Percentiles rank a stretch among this genome's conserved stretches.
Conservation (phyloP, 106 monocot genomes). For the Chionographis japonica region DNA sequence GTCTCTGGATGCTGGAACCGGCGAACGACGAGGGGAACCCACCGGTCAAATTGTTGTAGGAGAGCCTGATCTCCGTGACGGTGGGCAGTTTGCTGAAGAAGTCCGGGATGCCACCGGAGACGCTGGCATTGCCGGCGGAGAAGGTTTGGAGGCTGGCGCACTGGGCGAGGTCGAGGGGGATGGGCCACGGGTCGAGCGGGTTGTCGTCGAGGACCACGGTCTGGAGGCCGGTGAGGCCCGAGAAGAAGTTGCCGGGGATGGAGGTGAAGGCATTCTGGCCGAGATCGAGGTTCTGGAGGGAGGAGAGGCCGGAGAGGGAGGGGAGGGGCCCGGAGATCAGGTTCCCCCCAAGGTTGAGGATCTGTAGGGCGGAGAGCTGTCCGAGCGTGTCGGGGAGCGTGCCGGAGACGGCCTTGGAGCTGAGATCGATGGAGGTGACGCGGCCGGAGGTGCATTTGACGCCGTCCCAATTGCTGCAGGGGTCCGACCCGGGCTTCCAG, state of each 20-base stretch:
- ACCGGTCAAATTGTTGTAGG: conserved; percentile 65
- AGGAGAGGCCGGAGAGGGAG: conserved; percentile 35
- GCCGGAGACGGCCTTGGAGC: conserved; percentile 21
- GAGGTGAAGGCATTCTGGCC: conserved; percentile 53
- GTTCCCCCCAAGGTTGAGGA: conserved; percentile 57
- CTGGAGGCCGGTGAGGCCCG: conserved; percentile 46
- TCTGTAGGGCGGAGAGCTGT: conserved; percentile 34
- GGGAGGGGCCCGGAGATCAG: conserved; percentile 50
- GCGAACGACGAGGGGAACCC: conserved; percentile 36
- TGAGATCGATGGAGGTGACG: conserved; percentile 49
- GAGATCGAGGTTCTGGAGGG: conserved; percentile 38
- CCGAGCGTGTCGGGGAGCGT: conserved; percentile 34
- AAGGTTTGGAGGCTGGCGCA: conserved; percentile 29
- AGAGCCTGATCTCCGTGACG: conserved; percentile 44
- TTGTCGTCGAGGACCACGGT: conserved; percentile 57
- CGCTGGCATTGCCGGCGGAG: conserved; percentile 55
- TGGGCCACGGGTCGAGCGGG: conserved; percentile 46
- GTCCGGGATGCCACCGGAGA: conserved; percentile 54
- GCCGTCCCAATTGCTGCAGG: conserved; percentile 44
- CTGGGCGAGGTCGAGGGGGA: conserved; percentile 28
- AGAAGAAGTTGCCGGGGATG: conserved; percentile 51
- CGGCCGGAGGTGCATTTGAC: conserved; percentile 46
- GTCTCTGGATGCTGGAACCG: conserved; percentile 25
- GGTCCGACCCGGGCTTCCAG: conserved; percentile 26
- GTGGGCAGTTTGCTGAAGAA: conserved; percentile 35